Percentiles rank a stretch among this genome's conserved stretches.
Evolutionary conservation across 2,329 filamentous ascomycete species (phyloP).

Genomic region (Ophiostoma pallidulum): DNA sequence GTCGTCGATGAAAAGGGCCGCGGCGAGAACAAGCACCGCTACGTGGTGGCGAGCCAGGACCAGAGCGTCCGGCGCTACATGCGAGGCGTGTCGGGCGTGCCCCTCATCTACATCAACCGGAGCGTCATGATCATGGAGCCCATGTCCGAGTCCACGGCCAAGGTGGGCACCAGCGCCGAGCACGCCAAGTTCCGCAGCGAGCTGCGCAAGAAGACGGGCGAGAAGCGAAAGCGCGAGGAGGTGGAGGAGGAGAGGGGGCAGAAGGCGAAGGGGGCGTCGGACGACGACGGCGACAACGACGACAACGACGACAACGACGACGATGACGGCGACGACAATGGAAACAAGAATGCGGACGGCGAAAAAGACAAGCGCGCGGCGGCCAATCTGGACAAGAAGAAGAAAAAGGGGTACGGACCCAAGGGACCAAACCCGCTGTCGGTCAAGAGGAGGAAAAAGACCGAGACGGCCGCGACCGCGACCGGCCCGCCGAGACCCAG

Average conservation of each 20-base stretch:
- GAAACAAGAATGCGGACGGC: constrained; percentile 28
- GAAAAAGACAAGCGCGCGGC: constrained; percentile 19
- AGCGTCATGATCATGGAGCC: constrained; percentile 67
- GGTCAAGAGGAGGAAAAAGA: constrained; percentile 27
- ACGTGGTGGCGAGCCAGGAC: constrained; percentile 69
- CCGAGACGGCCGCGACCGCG: constrained; percentile 1
- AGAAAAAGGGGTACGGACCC: constrained; percentile 23
- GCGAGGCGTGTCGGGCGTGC: constrained; percentile 60
- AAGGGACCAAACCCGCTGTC: constrained; percentile 28
- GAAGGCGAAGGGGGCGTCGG: no score
- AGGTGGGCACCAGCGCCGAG: constrained; percentile 59
- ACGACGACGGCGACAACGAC: constrained; percentile 14
- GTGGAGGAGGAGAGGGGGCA: neutral
- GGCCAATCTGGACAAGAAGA: constrained; percentile 25
- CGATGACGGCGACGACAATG: constrained; percentile 13
- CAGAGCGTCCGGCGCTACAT: constrained; percentile 52
- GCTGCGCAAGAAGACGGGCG: constrained; percentile 40
- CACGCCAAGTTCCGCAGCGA: constrained; percentile 64
- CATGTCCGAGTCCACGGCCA: constrained; percentile 56
- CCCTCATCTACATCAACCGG: constrained; percentile 54
- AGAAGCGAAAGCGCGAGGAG: constrained; percentile 44
- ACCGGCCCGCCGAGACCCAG: no score
- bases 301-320: constrained; percentile 27
- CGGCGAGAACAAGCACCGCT: constrained; percentile 66
- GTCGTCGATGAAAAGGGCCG: constrained; percentile 67